A percentile compares a stretch with the other conserved stretches of the same genome.
These are phyloP conservation scores for Pilasporangium apinafurcum DNA, from an alignment of 352 stramenopile genomes.

Conservation along the genomic window DNA sequence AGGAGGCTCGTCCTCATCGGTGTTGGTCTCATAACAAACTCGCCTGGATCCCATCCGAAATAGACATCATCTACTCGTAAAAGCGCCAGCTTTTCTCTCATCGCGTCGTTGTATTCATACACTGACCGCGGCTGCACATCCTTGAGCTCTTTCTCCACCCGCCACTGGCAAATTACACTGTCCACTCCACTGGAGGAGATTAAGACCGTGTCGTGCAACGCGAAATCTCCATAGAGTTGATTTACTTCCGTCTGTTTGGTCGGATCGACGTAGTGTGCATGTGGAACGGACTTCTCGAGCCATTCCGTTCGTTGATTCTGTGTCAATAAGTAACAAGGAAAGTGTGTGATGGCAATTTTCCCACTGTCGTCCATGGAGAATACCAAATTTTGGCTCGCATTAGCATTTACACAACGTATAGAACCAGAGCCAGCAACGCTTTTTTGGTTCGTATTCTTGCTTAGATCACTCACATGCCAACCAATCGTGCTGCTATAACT, in stretches of 20 bases:
- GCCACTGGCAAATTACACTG: slow-evolving; percentile 65
- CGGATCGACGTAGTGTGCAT: slow-evolving; percentile 9
- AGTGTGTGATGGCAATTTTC: slow-evolving; percentile 10
- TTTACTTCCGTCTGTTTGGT: neutral
- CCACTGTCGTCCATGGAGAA: slow-evolving; percentile 3
- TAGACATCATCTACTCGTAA: slow-evolving; percentile 39
- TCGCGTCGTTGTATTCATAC: slow-evolving; percentile 12
- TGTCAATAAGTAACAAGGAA: slow-evolving; percentile 4
- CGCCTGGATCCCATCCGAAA: slow-evolving; percentile 13
- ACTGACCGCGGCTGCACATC: slow-evolving; percentile 32
- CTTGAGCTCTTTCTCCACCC: slow-evolving; percentile 33
- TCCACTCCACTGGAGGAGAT: slow-evolving; percentile 38
- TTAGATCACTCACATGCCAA: slow-evolving; percentile 27
- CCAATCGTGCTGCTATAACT: slow-evolving; percentile 38
- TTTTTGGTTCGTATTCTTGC: neutral
- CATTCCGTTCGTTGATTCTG: slow-evolving; percentile 6
- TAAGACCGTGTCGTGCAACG: slow-evolving; percentile 49
- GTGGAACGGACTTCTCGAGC: slow-evolving; percentile 9
- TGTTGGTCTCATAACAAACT: neutral
- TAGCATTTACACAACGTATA: slow-evolving; percentile 3
- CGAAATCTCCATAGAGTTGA: slow-evolving; percentile 24
- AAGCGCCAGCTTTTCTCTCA: slow-evolving; percentile 10
- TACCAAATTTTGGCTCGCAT: slow-evolving; percentile 4
- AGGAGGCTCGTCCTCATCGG: no score
- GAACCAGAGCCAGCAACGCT: no score